A percentile compares a stretch with the other conserved stretches of the same genome.
phyloP scores from a whole-genome alignment of 441 rosid species.

The Gossypium davidsonii region DNA sequence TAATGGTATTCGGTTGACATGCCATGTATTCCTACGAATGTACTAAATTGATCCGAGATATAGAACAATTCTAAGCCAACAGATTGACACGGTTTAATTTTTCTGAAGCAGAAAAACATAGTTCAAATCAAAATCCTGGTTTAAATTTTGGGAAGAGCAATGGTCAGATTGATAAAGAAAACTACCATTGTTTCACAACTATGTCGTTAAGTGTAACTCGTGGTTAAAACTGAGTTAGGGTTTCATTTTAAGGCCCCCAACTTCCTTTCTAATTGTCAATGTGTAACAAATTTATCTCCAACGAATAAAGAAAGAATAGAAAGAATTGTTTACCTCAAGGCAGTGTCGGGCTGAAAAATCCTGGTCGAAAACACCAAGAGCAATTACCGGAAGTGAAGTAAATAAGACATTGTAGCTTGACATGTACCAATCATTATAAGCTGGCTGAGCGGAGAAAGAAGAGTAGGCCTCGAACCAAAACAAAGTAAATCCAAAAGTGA shows the following conservation, averaged over 20 bases:
- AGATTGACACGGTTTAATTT: neutral
- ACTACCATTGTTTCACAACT: neutral
- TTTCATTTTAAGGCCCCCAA: no score
- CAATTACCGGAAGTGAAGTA: conserved; percentile 91
- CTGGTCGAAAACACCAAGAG: conserved; percentile 88
- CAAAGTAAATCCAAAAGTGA: conserved; percentile 76
- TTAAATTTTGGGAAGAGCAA: neutral
- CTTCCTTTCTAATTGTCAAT: no score
- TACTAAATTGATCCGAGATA: neutral
- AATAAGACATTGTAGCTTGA: conserved; percentile 86
- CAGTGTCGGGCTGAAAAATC: conserved; percentile 79
- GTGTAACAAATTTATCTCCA: neutral
- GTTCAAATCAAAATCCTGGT: neutral
- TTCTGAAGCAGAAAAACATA: neutral
- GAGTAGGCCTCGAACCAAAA: conserved; percentile 88
- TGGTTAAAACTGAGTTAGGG: neutral
- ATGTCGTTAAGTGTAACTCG: neutral
- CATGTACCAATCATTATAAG: conserved; percentile 94
- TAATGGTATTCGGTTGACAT: neutral
- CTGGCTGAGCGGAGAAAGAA: conserved; percentile 84
- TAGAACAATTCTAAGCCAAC: neutral
- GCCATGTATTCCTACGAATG: neutral
- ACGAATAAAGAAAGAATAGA: neutral
- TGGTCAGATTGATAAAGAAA: neutral
- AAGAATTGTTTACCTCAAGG: conserved; percentile 47